Conservation (phyloP, 108 stramenopile genomes). For the Thalassiosira profunda region DNA sequence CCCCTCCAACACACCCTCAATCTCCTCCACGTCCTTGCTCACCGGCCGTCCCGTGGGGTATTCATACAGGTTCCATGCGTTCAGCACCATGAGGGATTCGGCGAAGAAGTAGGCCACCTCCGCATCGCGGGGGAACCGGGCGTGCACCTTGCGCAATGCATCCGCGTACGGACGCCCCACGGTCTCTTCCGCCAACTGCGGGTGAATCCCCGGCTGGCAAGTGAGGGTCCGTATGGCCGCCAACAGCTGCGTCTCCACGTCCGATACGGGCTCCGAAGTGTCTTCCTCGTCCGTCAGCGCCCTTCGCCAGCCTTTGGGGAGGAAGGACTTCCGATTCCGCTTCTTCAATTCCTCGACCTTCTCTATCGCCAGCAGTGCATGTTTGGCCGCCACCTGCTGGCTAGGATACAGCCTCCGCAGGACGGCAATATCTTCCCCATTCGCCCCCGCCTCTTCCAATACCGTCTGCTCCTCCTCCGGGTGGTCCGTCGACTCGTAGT, state of each 20-base stretch:
- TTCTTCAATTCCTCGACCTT: slow-evolving; percentile 69
- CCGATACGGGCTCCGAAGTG: slow-evolving; percentile 48
- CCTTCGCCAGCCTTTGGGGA: slow-evolving; percentile 14
- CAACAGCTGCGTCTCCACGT: slow-evolving; percentile 66
- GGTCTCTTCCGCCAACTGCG: slow-evolving; percentile 48
- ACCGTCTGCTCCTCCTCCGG: slow-evolving; percentile 57
- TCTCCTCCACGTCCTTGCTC: slow-evolving; percentile 66
- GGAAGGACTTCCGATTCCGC: slow-evolving; percentile 30
- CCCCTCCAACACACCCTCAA: slow-evolving; percentile 62
- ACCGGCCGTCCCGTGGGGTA: slow-evolving; percentile 80
- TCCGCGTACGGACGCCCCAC: slow-evolving; percentile 83
- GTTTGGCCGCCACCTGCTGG: slow-evolving; percentile 83
- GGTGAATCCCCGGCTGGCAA: slow-evolving; percentile 70
- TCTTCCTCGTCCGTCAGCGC: not conserved
- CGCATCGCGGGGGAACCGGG: slow-evolving; percentile 68
- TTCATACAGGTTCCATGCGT: slow-evolving; percentile 90
- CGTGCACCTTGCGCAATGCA: slow-evolving; percentile 65
- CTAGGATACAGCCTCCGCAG: slow-evolving; percentile 70
- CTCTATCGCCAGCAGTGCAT: slow-evolving; percentile 65
- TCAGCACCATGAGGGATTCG: slow-evolving; percentile 80
- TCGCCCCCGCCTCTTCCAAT: slow-evolving; percentile 24
- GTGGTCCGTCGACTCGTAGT: slow-evolving; percentile 83
- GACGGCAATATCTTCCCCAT: slow-evolving; percentile 35
- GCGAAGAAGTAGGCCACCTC: slow-evolving; percentile 85
- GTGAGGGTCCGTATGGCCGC: slow-evolving; percentile 74